Percentiles rank a stretch among this genome's conserved stretches.
These are phyloP conservation scores for Albophoma yamanashiensis DNA, from an alignment of 2,329 filamentous ascomycete species.

Conservation along the genomic window DNA sequence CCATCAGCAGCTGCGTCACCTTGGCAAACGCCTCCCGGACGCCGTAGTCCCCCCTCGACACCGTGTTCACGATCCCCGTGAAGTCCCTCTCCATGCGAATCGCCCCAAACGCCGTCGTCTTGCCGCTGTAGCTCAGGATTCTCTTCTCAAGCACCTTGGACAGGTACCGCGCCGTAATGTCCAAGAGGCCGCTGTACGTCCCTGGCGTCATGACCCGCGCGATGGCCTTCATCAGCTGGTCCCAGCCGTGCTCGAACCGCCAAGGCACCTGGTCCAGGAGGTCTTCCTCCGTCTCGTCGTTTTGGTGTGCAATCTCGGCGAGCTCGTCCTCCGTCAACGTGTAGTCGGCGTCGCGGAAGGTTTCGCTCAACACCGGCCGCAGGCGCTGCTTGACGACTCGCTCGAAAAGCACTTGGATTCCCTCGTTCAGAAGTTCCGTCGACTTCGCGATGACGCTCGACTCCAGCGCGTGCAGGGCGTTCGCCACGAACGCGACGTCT, in stretches of 20 bases:
- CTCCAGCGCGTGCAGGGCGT: conserved; percentile 58
- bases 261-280: conserved; percentile 59
- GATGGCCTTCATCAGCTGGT: conserved; percentile 73
- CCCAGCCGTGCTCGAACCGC: conserved; percentile 79
- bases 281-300: conserved; percentile 42
- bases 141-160: conserved; percentile 76
- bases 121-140: conserved; percentile 68
- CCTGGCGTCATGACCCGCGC: conserved; percentile 71
- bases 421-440: conserved; percentile 72
- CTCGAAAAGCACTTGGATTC: conserved; percentile 75
- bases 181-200: conserved; percentile 67
- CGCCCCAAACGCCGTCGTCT: conserved; percentile 71
- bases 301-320: conserved; percentile 41
- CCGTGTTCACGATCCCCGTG: conserved; percentile 57
- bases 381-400: conserved; percentile 79
- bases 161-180: conserved; percentile 63
- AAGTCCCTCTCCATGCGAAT: conserved; percentile 79
- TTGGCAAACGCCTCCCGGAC: conserved; percentile 68
- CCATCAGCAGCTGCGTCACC: conserved; percentile 70
- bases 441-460: conserved; percentile 67
- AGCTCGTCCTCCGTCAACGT: conserved; percentile 53
- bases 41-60: conserved; percentile 62
- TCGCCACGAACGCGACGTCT: conserved; percentile 60
- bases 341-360: conserved; percentile 90
- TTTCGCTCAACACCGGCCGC: conserved; percentile 73